Evolutionary conservation across 129 eudicot genomes (phyloP).

Genomic region (Oenanthe sinensis): DNA sequence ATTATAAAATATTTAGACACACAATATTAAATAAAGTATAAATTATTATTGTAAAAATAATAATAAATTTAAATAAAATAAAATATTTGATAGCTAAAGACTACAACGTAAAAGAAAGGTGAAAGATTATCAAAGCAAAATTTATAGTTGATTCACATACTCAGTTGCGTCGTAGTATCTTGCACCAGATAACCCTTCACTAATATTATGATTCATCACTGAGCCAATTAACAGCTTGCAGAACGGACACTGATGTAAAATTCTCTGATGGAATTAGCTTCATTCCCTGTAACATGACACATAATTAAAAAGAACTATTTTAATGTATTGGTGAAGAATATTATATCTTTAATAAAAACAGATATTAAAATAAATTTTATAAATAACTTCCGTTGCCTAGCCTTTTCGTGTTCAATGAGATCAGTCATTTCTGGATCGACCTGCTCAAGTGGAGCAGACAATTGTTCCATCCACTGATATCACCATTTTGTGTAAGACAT

Average conservation of each 20-base stretch:
- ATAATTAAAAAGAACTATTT: neutral
- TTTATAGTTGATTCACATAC: no score
- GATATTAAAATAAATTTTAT: neutral
- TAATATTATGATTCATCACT: slow-evolving; percentile 5
- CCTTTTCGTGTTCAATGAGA: slow-evolving; percentile 50
- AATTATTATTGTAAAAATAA: no score
- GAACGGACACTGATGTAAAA: neutral
- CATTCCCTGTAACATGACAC: neutral
- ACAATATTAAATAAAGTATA: no score
- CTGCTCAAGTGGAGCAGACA: slow-evolving; percentile 43
- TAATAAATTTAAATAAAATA: no score
- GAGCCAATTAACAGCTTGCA: slow-evolving; percentile 2
- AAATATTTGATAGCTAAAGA: no score
- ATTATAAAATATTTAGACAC: no score
- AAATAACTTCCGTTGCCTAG: slow-evolving; percentile 50
- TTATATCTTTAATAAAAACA: neutral
- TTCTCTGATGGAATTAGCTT: neutral
- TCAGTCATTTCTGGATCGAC: slow-evolving; percentile 46
- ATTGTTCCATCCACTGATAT: slow-evolving; percentile 42
- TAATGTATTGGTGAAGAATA: neutral
- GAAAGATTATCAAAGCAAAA: no score
- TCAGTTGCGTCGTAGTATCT: slow-evolving; percentile 6
- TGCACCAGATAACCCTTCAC: slow-evolving; percentile 1
- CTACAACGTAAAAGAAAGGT: no score
- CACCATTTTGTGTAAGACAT: slow-evolving; percentile 8